Evolutionary conservation across 371 early-diverging fungal species (phyloP).

Genomic region (Mucor circinelloides): DNA sequence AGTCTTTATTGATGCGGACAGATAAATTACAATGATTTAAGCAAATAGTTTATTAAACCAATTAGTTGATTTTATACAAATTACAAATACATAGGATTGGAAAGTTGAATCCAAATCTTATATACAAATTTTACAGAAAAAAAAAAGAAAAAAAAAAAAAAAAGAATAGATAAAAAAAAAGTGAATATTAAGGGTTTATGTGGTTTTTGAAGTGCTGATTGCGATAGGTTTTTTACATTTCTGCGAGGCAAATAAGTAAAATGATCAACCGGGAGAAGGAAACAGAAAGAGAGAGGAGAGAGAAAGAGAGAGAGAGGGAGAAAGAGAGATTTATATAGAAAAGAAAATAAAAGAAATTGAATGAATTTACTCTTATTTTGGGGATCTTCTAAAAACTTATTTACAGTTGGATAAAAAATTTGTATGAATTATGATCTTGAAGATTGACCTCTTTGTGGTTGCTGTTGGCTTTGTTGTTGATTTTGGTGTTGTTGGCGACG

Average conservation of each 20-base stretch:
- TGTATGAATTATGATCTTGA: conserved; percentile 17
- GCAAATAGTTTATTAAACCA: not conserved
- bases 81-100: not conserved
- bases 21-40: too few species aligned
- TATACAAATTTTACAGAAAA: not conserved
- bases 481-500: not conserved
- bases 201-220: not conserved
- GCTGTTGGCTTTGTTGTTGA: not conserved
- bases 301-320: not conserved
- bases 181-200: not conserved
- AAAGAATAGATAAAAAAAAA: not conserved
- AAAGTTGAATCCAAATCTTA: not conserved
- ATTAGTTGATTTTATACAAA: not conserved
- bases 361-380: not conserved
- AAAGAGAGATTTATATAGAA: conserved; percentile 2
- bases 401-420: conserved; percentile 8
- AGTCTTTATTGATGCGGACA: too few species aligned
- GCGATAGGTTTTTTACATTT: not conserved
- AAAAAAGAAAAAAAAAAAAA: not conserved
- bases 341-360: conserved; percentile 9
- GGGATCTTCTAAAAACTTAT: conserved; percentile 24
- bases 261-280: not conserved
- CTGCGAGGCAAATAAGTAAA: not conserved
- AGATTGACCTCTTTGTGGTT: conserved; percentile 14
- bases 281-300: not conserved